A percentile compares a stretch with the other conserved stretches of the same genome.
phyloP scores from a whole-genome alignment of 1,139 yeast species.

The Saccharomyces hybrid region DNA sequence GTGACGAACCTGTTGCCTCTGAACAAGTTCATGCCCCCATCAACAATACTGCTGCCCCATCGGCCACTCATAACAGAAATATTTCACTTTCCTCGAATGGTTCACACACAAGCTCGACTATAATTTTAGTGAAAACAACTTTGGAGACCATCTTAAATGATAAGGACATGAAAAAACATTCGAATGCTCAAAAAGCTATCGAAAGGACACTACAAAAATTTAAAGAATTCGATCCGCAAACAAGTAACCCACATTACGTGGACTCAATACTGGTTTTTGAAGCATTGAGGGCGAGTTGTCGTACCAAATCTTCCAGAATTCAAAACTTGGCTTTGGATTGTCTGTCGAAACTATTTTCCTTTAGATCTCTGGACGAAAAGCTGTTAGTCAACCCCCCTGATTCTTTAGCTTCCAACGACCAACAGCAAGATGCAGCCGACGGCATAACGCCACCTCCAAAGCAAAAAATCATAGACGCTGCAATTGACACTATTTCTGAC shows the following conservation, averaged over 20 bases:
- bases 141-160: slow-evolving; percentile 24
- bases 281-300: slow-evolving; percentile 52
- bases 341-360: slow-evolving; percentile 57
- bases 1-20: not conserved
- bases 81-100: slow-evolving; percentile 12
- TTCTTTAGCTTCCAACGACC: slow-evolving; percentile 33
- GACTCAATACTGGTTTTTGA: slow-evolving; percentile 49
- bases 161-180: slow-evolving; percentile 28
- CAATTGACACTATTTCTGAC: slow-evolving; percentile 76
- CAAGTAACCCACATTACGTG: slow-evolving; percentile 24
- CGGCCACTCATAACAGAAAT: slow-evolving; percentile 13
- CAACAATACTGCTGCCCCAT: not conserved
- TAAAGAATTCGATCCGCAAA: slow-evolving; percentile 17
- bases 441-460: slow-evolving; percentile 48
- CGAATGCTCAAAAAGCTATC: slow-evolving; percentile 23
- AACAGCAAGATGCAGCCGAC: slow-evolving; percentile 28
- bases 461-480: slow-evolving; percentile 66
- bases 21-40: not conserved
- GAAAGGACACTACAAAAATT: slow-evolving; percentile 24
- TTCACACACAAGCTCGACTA: slow-evolving; percentile 21
- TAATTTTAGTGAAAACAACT: slow-evolving; percentile 25
- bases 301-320: slow-evolving; percentile 44
- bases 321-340: slow-evolving; percentile 57
- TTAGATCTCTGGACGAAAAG: slow-evolving; percentile 51
- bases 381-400: slow-evolving; percentile 37